A percentile compares a stretch with the other conserved stretches of the same genome.
These are phyloP conservation scores for Orbilia oligospora DNA, from an alignment of 2,329 filamentous ascomycete genomes.

Conservation along the genomic window DNA sequence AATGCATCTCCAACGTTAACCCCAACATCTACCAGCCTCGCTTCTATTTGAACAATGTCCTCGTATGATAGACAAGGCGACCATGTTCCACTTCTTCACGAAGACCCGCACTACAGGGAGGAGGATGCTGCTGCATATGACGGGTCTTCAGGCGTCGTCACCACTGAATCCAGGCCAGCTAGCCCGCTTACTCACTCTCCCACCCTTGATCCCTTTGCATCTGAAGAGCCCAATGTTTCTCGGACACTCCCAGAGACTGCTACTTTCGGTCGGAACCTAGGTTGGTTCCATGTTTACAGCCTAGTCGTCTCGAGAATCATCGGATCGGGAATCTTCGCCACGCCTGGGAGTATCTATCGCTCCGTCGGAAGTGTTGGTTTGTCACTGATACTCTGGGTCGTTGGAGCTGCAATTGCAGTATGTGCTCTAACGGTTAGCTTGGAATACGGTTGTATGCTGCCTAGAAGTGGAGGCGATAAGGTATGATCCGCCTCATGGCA, in stretches of 20 bases:
- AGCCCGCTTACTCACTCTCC: slow-evolving; percentile 31
- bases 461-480: slow-evolving; percentile 67
- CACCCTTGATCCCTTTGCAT: slow-evolving; percentile 26
- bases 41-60: slow-evolving; percentile 30
- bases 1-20: slow-evolving; percentile 27
- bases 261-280: slow-evolving; percentile 54
- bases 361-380: slow-evolving; percentile 78
- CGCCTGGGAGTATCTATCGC: slow-evolving; percentile 77
- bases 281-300: slow-evolving; percentile 59
- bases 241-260: slow-evolving; percentile 49
- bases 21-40: slow-evolving; percentile 12
- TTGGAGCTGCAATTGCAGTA: slow-evolving; percentile 81
- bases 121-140: background rate
- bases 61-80: slow-evolving; percentile 29
- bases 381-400: slow-evolving; percentile 75
- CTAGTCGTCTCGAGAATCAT: slow-evolving; percentile 75
- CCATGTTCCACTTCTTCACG: slow-evolving; percentile 40
- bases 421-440: slow-evolving; percentile 68
- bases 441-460: slow-evolving; percentile 59
- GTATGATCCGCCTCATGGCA: slow-evolving; percentile 51
- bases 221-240: slow-evolving; percentile 16
- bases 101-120: slow-evolving; percentile 14
- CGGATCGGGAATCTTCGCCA: slow-evolving; percentile 76
- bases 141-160: slow-evolving; percentile 15
- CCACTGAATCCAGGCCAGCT: background rate